Evolutionary conservation across 1,139 yeast species (phyloP).

Genomic region (Eremothecium gossypii): DNA sequence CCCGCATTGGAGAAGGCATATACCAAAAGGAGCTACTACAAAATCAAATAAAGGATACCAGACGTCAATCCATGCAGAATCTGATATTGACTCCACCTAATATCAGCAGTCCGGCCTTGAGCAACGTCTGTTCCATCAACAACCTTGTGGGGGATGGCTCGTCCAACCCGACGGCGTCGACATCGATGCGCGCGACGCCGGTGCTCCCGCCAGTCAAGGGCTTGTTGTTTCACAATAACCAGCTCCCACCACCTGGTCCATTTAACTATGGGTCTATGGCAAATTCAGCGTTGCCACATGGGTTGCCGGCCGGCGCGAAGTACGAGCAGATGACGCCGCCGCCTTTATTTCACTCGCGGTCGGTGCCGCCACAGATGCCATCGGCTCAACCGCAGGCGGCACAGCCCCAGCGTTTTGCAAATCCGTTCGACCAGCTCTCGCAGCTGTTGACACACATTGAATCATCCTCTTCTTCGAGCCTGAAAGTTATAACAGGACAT

Average conservation of each 20-base stretch:
- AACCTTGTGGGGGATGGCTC: constrained; percentile 2
- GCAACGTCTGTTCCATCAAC: constrained; percentile 2
- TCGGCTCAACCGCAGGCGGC: not conserved
- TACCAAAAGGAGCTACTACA: constrained; percentile 2
- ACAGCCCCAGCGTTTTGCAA: not conserved
- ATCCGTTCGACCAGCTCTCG: constrained; percentile 1
- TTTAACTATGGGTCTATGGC: not conserved
- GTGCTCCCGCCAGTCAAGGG: constrained; percentile 3
- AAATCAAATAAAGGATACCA: constrained; percentile 1
- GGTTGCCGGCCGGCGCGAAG: not conserved
- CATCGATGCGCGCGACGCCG: constrained; percentile 2
- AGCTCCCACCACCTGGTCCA: constrained; percentile 1
- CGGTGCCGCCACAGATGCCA: not conserved
- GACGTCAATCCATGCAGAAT: constrained; percentile 1
- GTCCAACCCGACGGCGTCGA: not conserved
- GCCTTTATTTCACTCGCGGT: not conserved
- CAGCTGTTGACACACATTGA: constrained; percentile 3
- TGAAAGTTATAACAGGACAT: constrained; percentile 4
- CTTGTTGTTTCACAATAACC: constrained; percentile 1
- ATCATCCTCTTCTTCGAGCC: constrained; percentile 1
- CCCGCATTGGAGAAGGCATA: not conserved
- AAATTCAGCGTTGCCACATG: not conserved
- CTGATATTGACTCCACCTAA: constrained; percentile 2
- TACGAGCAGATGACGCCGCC: not conserved
- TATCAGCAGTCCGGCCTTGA: not conserved